Evolutionary conservation across 1,284 basidiomycete genomes (phyloP).

Genomic region (Ustilago crameri): DNA sequence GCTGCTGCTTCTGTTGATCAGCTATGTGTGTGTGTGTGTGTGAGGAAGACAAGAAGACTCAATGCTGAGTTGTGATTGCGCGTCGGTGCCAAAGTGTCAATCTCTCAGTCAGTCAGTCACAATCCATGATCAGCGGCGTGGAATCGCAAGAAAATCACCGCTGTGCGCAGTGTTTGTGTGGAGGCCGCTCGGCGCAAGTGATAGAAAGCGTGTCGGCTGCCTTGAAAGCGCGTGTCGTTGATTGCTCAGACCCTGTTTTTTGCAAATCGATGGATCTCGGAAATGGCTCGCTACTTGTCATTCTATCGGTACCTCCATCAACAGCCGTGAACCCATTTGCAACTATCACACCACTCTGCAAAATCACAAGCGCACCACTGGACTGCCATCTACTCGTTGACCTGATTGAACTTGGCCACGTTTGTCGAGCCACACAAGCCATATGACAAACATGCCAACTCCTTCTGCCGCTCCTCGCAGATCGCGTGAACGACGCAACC

Average conservation of each 20-base stretch:
- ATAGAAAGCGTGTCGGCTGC: not conserved
- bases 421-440: too few species aligned
- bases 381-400: not conserved
- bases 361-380: not conserved
- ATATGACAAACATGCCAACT: constrained; percentile 17
- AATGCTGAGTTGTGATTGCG: constrained; percentile 9
- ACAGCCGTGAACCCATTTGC: too few species aligned
- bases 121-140: too few species aligned
- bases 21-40: not conserved
- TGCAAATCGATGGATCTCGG: constrained; percentile 8
- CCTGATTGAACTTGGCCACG: too few species aligned
- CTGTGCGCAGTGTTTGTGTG: constrained; percentile 8
- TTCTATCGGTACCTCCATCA: too few species aligned
- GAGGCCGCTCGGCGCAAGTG: constrained; percentile 8
- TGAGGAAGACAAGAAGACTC: not conserved
- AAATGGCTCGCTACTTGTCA: constrained; percentile 3
- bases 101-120: constrained; percentile 5
- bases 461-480: constrained; percentile 4
- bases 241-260: constrained; percentile 7
- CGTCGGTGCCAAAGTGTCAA: constrained; percentile 3
- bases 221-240: constrained; percentile 1
- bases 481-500: constrained; percentile 1
- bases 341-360: not conserved
- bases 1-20: too few species aligned
- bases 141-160: not conserved